These are phyloP conservation scores for Chenopodium suecicum DNA, from an alignment of 148 eudicot genomes.

Conservation along the genomic window DNA sequence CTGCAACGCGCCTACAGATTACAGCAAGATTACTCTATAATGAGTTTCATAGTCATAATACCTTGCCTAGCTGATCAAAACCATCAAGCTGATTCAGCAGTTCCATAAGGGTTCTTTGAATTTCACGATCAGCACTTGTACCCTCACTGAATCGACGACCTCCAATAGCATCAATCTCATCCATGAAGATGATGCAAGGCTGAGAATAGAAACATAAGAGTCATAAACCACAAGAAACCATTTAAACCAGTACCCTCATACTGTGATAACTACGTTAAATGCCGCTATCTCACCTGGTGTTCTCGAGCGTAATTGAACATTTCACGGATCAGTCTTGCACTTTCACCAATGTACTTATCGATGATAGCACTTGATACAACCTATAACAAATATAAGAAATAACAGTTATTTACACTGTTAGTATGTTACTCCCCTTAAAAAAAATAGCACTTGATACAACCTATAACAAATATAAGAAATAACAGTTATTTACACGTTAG, in stretches of 20 bases:
- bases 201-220: slow-evolving; percentile 18
- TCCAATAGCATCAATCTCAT: slow-evolving; percentile 95
- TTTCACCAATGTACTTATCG: slow-evolving; percentile 96
- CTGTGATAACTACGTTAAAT: background rate
- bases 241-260: background rate
- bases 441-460: slow-evolving; percentile 52
- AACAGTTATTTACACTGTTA: background rate
- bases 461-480: slow-evolving; percentile 31
- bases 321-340: slow-evolving; percentile 96
- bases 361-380: slow-evolving; percentile 98
- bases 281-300: slow-evolving; percentile 60
- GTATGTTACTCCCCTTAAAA: background rate
- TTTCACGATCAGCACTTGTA: slow-evolving; percentile 99
- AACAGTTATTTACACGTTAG: background rate
- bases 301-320: slow-evolving; percentile 98
- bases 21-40: background rate
- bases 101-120: slow-evolving; percentile 98
- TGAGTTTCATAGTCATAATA: slow-evolving; percentile 15
- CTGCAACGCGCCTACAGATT: background rate
- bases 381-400: slow-evolving; percentile 31
- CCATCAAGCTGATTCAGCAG: slow-evolving; percentile 92
- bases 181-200: slow-evolving; percentile 99
- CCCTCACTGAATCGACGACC: slow-evolving; percentile 98
- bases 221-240: background rate
- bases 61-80: slow-evolving; percentile 96